Percentiles rank a stretch among this genome's conserved stretches.
These are phyloP conservation scores for Rhynchosporium graminicola DNA, from an alignment of 2,329 filamentous ascomycete genomes.

Conservation along the genomic window DNA sequence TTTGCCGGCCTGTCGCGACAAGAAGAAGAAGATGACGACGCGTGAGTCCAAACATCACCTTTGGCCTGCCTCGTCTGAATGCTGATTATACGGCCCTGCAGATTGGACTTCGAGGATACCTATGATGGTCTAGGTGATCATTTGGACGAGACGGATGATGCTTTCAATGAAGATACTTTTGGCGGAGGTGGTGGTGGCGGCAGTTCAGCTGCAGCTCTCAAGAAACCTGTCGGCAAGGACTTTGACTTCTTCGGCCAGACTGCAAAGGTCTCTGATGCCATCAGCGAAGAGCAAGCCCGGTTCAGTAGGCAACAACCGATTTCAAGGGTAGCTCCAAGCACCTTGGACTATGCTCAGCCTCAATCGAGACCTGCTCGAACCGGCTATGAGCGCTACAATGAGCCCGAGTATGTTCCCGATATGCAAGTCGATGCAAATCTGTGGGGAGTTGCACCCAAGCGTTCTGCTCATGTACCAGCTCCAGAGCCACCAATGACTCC, in stretches of 20 bases:
- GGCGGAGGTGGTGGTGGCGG: constrained; percentile 47
- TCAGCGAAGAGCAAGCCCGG: constrained; percentile 88
- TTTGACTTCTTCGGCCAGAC: constrained; percentile 97
- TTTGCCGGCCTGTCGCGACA: constrained; percentile 78
- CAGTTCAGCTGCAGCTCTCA: constrained; percentile 43
- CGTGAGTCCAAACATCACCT: constrained; percentile 34
- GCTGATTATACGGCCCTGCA: constrained; percentile 37
- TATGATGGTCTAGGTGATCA: constrained; percentile 93
- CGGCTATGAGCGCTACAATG: constrained; percentile 90
- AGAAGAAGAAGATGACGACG: constrained; percentile 47
- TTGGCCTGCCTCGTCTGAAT: neutral
- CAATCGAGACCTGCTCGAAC: constrained; percentile 66
- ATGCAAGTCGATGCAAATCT: constrained; percentile 91
- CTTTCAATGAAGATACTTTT: constrained; percentile 97
- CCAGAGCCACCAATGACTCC: constrained; percentile 38
- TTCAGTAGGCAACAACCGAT: constrained; percentile 74
- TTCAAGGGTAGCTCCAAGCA: constrained; percentile 47
- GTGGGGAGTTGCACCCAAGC: constrained; percentile 78
- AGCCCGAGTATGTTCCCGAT: constrained; percentile 81
- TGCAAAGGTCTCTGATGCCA: constrained; percentile 78
- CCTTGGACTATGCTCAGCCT: constrained; percentile 44
- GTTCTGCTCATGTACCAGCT: constrained; percentile 42
- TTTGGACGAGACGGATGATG: constrained; percentile 89
- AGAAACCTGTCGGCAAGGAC: constrained; percentile 74
- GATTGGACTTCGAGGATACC: constrained; percentile 91